Evolutionary conservation across 23 red algal species (phyloP).

Genomic region (Gracilariopsis chorda): DNA sequence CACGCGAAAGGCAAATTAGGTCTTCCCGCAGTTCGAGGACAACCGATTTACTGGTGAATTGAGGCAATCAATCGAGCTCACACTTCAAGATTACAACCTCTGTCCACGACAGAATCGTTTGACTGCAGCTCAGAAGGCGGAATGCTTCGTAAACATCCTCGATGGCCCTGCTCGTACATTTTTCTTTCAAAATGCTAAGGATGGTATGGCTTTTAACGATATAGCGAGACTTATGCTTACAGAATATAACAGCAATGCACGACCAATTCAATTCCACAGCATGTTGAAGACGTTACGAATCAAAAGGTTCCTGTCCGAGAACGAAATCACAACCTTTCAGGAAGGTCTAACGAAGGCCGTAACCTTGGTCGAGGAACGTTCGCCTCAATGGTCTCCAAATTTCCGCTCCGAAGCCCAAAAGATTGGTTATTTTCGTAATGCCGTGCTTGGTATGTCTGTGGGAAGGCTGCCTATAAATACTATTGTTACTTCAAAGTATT

Average conservation of each 20-base stretch:
- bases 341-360: constrained; percentile 12
- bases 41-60: not conserved
- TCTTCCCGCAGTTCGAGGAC: constrained; percentile 35
- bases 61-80: constrained; percentile 15
- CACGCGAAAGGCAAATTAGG: constrained; percentile 35
- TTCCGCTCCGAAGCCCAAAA: constrained; percentile 20
- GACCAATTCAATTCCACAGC: not conserved
- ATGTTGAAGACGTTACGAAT: not conserved
- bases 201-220: not conserved
- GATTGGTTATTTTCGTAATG: constrained; percentile 25
- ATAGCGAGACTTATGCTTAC: not conserved
- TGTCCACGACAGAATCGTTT: constrained; percentile 28
- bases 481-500: not conserved
- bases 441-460: not conserved
- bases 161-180: not conserved
- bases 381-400: constrained; percentile 9
- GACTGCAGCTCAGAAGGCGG: constrained; percentile 8
- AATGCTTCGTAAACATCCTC: constrained; percentile 42
- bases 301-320: not conserved
- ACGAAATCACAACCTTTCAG: not conserved
- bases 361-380: not conserved
- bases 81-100: not conserved
- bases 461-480: not conserved
- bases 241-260: not conserved
- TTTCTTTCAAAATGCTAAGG: not conserved